phyloP scores from a whole-genome alignment of 2,329 filamentous ascomycete species.

The Thelonectria olida region DNA sequence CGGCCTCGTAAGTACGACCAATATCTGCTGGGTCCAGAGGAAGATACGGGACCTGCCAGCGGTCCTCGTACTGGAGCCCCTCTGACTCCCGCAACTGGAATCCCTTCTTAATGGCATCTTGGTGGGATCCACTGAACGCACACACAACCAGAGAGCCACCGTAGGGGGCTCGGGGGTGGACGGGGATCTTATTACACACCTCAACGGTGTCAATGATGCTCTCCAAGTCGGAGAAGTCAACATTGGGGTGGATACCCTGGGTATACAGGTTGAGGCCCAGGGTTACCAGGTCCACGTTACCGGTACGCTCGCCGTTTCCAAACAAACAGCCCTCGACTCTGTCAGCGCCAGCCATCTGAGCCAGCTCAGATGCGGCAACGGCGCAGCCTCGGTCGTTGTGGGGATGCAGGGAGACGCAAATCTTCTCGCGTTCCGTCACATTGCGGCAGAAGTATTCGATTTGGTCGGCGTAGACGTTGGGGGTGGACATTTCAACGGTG shows the following conservation, averaged over 20 bases:
- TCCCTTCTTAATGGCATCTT: slow-evolving; percentile 95
- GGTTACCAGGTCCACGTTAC: slow-evolving; percentile 94
- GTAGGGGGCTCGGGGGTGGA: slow-evolving; percentile 90
- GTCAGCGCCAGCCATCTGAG: slow-evolving; percentile 95
- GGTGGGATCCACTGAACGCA: slow-evolving; percentile 91
- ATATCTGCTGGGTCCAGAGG: slow-evolving; percentile 94
- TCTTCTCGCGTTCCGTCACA: slow-evolving; percentile 85
- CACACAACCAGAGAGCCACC: slow-evolving; percentile 91
- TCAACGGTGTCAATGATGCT: slow-evolving; percentile 89
- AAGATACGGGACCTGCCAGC: slow-evolving; percentile 90
- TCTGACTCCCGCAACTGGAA: slow-evolving; percentile 75
- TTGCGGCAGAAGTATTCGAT: slow-evolving; percentile 94
- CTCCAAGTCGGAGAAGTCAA: slow-evolving; percentile 93
- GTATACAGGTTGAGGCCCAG: slow-evolving; percentile 94
- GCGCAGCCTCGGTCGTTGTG: slow-evolving; percentile 96
- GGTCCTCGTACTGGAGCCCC: slow-evolving; percentile 68
- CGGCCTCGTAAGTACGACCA: slow-evolving; percentile 95
- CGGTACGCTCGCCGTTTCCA: slow-evolving; percentile 94
- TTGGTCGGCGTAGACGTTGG: slow-evolving; percentile 95
- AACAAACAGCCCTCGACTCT: slow-evolving; percentile 91
- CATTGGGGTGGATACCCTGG: slow-evolving; percentile 83
- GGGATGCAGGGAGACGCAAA: slow-evolving; percentile 89
- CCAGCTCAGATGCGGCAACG: slow-evolving; percentile 88
- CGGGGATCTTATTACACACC: slow-evolving; percentile 91
- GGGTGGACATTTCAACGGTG: slow-evolving; percentile 93